These are phyloP conservation scores for Kuraishia capsulata DNA, from an alignment of 805 yeast genomes.

Conservation along the genomic window DNA sequence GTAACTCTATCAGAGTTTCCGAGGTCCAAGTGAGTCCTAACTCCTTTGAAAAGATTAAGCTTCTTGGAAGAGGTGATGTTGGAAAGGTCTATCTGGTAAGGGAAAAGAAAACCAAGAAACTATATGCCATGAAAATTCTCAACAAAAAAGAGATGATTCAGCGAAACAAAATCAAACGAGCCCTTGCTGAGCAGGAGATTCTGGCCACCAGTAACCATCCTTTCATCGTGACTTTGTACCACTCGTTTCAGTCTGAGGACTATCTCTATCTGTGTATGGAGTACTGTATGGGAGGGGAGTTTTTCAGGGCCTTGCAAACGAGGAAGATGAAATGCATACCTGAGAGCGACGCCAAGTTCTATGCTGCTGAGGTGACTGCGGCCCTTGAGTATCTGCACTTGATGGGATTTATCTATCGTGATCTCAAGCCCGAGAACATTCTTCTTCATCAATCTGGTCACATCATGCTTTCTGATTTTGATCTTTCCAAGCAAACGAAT, in stretches of 20 bases:
- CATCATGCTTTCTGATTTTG: constrained; percentile 95
- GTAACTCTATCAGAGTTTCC: constrained; percentile 62
- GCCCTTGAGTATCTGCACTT: constrained; percentile 92
- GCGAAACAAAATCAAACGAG: constrained; percentile 89
- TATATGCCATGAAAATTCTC: constrained; percentile 90
- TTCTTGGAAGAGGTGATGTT: constrained; percentile 96
- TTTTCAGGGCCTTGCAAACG: constrained; percentile 91
- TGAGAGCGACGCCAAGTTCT: constrained; percentile 86
- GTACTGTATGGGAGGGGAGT: constrained; percentile 99
- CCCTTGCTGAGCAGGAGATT: constrained; percentile 93
- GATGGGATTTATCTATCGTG: constrained; percentile 96
- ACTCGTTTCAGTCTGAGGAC: constrained; percentile 92
- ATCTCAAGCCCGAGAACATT: constrained; percentile 93
- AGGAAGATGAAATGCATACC: constrained; percentile 75
- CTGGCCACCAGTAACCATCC: constrained; percentile 95
- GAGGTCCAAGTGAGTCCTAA: constrained; percentile 79
- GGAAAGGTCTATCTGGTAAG: constrained; percentile 92
- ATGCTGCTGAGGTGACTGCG: constrained; percentile 95
- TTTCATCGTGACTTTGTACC: constrained; percentile 91
- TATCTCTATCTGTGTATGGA: constrained; percentile 93
- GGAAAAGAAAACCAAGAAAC: constrained; percentile 63
- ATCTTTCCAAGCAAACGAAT: constrained; percentile 81
- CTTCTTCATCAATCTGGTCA: constrained; percentile 94
- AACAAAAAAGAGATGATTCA: constrained; percentile 90
- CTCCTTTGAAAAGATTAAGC: constrained; percentile 79